Conservation (phyloP, 495 filamentous ascomycete species). For the Aspergillus haitiensis region DNA sequence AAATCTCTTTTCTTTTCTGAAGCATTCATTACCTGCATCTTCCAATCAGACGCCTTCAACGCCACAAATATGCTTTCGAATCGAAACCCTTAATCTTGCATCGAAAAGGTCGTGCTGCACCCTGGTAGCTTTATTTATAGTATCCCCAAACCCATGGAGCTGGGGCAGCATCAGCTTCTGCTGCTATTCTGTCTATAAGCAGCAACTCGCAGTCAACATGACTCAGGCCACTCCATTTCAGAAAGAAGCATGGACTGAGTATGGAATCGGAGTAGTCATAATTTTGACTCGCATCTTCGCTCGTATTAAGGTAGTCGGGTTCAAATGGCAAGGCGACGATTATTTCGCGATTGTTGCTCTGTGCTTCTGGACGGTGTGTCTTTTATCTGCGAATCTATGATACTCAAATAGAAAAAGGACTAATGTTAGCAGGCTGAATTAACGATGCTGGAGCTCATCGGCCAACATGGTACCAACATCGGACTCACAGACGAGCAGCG, state of each 20-base stretch:
- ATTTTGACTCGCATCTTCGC: constrained; percentile 27
- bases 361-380: constrained; percentile 26
- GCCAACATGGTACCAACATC: constrained; percentile 40
- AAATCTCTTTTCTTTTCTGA: no score
- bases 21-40: not conserved
- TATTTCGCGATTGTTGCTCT: constrained; percentile 24
- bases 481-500: constrained; percentile 42
- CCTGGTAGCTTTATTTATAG: not conserved
- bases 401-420: not conserved
- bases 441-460: constrained; percentile 23
- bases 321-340: constrained; percentile 30
- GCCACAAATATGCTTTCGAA: not conserved
- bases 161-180: not conserved
- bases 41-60: not conserved
- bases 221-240: constrained; percentile 21
- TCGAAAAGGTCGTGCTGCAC: not conserved
- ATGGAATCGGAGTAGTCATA: constrained; percentile 20
- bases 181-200: not conserved
- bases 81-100: not conserved
- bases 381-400: not conserved
- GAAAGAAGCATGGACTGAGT: constrained; percentile 29
- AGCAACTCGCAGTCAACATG: constrained; percentile 7
- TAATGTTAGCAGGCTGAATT: constrained; percentile 14
- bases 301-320: constrained; percentile 23
- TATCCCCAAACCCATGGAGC: not conserved